Percentiles rank a stretch among this genome's conserved stretches.
phyloP scores from a whole-genome alignment of 345 rosid species.

The Jatropha curcas region DNA sequence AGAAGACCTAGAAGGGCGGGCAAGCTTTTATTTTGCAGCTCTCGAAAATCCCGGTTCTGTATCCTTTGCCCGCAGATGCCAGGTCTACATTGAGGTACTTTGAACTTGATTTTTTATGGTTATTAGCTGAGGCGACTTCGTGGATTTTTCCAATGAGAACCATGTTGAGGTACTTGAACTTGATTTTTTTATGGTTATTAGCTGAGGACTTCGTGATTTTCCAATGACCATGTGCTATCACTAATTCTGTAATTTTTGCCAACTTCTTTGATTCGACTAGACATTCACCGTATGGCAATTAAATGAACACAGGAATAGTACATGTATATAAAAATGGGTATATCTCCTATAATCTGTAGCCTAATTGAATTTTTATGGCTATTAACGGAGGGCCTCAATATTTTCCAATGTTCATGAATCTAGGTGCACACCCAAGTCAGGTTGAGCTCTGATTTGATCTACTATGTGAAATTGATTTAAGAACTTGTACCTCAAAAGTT shows the following conservation, averaged over 20 bases:
- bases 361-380: too few species aligned
- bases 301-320: not conserved
- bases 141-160: too few species aligned
- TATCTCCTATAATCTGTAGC: not conserved
- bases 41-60: too few species aligned
- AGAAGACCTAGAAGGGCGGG: too few species aligned
- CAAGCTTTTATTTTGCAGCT: too few species aligned
- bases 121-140: too few species aligned
- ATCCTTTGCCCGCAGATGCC: too few species aligned
- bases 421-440: not conserved
- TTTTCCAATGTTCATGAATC: too few species aligned
- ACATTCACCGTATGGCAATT: not conserved
- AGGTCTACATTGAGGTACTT: too few species aligned
- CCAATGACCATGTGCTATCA: not conserved
- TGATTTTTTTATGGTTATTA: too few species aligned
- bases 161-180: conserved; percentile 67
- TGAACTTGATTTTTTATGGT: too few species aligned
- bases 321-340: not conserved
- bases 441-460: not conserved
- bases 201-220: not conserved
- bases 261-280: not conserved
- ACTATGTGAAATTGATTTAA: not conserved
- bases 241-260: not conserved
- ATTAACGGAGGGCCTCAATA: too few species aligned
- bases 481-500: not conserved